Conservation (phyloP, 768 basidiomycete species). For the Lactarius pseudohatsudake region DNA sequence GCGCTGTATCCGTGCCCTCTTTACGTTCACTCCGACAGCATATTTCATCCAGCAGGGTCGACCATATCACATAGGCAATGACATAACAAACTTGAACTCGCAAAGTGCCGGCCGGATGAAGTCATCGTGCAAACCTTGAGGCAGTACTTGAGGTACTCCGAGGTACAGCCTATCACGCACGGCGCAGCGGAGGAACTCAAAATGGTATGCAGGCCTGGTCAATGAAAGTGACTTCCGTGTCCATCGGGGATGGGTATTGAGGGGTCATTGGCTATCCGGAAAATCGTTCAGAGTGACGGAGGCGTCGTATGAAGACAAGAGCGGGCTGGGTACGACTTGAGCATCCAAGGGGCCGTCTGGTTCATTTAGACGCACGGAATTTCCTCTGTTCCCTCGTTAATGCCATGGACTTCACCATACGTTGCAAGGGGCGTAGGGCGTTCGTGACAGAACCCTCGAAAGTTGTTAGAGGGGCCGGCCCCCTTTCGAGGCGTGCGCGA, state of each 20-base stretch:
- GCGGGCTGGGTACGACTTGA: not conserved
- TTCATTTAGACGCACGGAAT: not conserved
- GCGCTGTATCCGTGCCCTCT: slow-evolving; percentile 11
- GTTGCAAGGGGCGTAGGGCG: not conserved
- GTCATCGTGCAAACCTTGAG: not conserved
- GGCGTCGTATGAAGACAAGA: slow-evolving; percentile 3
- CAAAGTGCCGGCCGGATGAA: slow-evolving; percentile 11
- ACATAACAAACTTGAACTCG: slow-evolving; percentile 1
- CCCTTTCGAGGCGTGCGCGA: not conserved
- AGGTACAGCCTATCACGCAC: slow-evolving; percentile 2
- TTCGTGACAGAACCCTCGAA: slow-evolving; percentile 3
- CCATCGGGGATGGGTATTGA: slow-evolving; percentile 1
- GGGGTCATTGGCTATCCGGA: not conserved
- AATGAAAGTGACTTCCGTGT: not conserved
- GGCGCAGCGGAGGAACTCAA: not conserved
- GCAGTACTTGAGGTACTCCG: slow-evolving; percentile 1
- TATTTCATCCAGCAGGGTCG: not conserved
- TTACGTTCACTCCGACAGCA: slow-evolving; percentile 17
- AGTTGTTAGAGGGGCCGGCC: not conserved
- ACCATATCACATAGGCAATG: not conserved
- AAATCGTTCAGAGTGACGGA: not conserved
- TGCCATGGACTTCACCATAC: not conserved
- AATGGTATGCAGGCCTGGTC: not conserved
- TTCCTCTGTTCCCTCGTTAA: not conserved
- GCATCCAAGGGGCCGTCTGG: not conserved